These are phyloP conservation scores for Cladophialophora bantiana DNA, from an alignment of 2,329 filamentous ascomycete genomes.

Conservation along the genomic window DNA sequence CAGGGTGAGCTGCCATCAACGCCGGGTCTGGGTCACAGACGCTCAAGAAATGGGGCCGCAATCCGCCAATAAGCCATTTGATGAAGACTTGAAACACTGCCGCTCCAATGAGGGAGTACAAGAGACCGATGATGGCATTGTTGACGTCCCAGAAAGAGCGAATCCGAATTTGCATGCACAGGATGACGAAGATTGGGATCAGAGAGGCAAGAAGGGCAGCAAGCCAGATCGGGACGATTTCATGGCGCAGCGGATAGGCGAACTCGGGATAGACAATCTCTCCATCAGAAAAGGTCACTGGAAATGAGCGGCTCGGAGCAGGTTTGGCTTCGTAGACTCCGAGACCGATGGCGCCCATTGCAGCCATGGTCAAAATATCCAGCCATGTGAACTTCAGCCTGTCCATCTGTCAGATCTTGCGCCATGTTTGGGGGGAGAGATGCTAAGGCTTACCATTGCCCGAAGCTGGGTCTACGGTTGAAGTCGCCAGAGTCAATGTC, in stretches of 20 bases:
- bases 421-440: not conserved
- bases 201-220: slow-evolving; percentile 71
- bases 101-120: slow-evolving; percentile 73
- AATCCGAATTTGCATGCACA: slow-evolving; percentile 71
- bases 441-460: slow-evolving; percentile 64
- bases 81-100: slow-evolving; percentile 80
- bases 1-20: slow-evolving; percentile 50
- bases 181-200: slow-evolving; percentile 70
- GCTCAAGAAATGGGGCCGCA: slow-evolving; percentile 74
- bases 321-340: slow-evolving; percentile 67
- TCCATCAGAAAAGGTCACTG: slow-evolving; percentile 70
- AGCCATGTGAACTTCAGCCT: slow-evolving; percentile 64
- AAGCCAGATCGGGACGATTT: slow-evolving; percentile 74
- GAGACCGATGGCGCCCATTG: slow-evolving; percentile 70
- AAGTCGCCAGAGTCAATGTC: slow-evolving; percentile 48
- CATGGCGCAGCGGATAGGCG: slow-evolving; percentile 72
- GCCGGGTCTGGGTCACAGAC: slow-evolving; percentile 69
- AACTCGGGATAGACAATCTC: slow-evolving; percentile 74
- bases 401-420: not conserved
- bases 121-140: slow-evolving; percentile 72
- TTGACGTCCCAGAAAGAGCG: slow-evolving; percentile 71
- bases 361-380: slow-evolving; percentile 71
- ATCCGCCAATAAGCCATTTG: slow-evolving; percentile 76
- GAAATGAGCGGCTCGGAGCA: slow-evolving; percentile 72
- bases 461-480: slow-evolving; percentile 65